These are phyloP conservation scores for Astrocystis sublimbata DNA, from an alignment of 495 filamentous ascomycete species.

Conservation along the genomic window DNA sequence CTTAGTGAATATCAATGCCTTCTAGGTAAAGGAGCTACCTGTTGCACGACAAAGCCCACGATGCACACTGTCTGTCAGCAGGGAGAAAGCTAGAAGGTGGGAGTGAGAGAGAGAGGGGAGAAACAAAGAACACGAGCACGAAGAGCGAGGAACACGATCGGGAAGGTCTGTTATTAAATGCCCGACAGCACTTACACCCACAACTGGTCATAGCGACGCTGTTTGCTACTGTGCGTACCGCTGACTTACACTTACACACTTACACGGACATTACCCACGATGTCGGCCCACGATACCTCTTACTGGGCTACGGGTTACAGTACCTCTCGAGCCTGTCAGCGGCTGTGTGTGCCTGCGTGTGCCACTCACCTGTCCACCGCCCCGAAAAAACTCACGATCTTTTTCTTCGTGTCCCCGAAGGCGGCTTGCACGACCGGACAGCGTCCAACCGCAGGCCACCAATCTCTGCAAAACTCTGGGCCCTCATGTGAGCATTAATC, in stretches of 20 bases:
- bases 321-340: too few relatives aligned
- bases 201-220: too few relatives aligned
- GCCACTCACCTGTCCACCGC: too few relatives aligned
- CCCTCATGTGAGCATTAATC: conserved; percentile 18
- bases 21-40: conserved; percentile 3
- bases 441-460: background rate
- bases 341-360: too few relatives aligned
- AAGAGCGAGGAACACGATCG: background rate
- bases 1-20: conserved; percentile 12
- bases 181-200: background rate
- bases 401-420: conserved; percentile 22
- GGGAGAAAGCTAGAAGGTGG: background rate
- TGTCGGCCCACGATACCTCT: too few relatives aligned
- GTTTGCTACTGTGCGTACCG: background rate
- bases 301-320: background rate
- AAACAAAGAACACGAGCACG: background rate
- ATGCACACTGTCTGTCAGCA: background rate
- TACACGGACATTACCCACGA: too few relatives aligned
- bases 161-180: background rate
- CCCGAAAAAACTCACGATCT: conserved; percentile 37
- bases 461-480: conserved; percentile 1
- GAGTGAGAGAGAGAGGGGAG: background rate
- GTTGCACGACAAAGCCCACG: background rate
- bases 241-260: background rate
- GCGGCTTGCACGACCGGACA: conserved; percentile 8